Conservation (phyloP, 2,329 filamentous ascomycete genomes). For the Diatrype stigma region DNA sequence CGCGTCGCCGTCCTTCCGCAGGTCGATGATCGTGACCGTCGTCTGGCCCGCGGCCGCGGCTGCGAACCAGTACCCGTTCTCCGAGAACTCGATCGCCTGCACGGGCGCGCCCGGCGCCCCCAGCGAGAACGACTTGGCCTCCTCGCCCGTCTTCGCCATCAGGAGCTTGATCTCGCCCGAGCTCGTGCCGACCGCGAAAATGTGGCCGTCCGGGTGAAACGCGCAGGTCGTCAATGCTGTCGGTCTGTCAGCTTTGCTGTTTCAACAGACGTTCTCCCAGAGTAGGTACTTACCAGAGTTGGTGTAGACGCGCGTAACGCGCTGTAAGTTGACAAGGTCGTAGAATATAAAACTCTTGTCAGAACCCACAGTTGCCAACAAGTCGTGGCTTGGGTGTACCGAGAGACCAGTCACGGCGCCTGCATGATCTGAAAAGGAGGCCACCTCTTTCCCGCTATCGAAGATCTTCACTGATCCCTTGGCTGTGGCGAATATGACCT, state of each 20-base stretch:
- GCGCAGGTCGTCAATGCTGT: conserved; percentile 71
- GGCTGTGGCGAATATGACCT: conserved; percentile 68
- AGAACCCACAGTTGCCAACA: conserved; percentile 80
- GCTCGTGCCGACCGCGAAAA: conserved; percentile 79
- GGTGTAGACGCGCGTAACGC: conserved; percentile 74
- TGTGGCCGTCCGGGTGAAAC: conserved; percentile 96
- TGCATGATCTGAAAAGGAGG: conserved; percentile 74
- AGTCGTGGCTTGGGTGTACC: conserved; percentile 75
- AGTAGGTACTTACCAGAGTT: conserved; percentile 63
- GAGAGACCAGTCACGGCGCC: conserved; percentile 74
- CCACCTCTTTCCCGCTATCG: conserved; percentile 64
- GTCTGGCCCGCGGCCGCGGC: conserved; percentile 74
- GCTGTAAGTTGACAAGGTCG: conserved; percentile 64
- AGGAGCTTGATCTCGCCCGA: conserved; percentile 83
- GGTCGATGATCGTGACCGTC: conserved; percentile 81
- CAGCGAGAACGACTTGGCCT: conserved; percentile 69
- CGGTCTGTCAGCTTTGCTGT: background rate
- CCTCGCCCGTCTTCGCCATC: conserved; percentile 74
- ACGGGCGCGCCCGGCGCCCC: conserved; percentile 68
- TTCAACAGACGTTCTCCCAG: background rate
- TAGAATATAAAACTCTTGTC: conserved; percentile 95
- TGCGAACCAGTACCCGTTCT: conserved; percentile 96
- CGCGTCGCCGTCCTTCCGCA: conserved; percentile 84
- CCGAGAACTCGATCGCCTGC: conserved; percentile 78
- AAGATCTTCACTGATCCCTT: conserved; percentile 79